phyloP scores from a whole-genome alignment of 192 early-diverging fungal genomes.

The Coemansia sp. region DNA sequence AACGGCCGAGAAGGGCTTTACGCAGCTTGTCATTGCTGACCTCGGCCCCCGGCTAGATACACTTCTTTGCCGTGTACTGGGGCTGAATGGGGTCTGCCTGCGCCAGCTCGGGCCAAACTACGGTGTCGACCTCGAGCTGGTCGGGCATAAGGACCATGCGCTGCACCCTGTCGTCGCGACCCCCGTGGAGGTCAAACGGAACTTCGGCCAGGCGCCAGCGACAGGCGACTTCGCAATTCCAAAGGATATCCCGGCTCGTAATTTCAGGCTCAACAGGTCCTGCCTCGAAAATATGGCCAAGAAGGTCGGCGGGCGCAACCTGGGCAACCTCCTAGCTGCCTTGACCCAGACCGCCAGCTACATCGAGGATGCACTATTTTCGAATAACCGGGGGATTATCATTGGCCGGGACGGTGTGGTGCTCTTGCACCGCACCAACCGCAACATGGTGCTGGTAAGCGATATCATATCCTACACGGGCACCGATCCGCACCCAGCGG shows the following conservation, averaged over 20 bases:
- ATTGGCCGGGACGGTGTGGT: background rate
- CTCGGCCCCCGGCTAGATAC: background rate
- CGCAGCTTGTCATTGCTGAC: background rate
- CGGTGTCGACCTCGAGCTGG: background rate
- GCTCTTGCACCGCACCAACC: background rate
- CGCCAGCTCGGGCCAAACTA: background rate
- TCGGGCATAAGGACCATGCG: background rate
- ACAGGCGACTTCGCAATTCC: too few species aligned
- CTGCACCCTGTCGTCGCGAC: background rate
- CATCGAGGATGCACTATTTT: background rate
- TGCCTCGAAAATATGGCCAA: background rate
- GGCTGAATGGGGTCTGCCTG: background rate
- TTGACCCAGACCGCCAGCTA: background rate
- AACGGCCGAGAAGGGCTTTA: background rate
- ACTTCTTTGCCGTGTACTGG: background rate
- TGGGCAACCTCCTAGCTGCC: background rate
- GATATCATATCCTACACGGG: background rate
- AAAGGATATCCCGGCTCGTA: background rate
- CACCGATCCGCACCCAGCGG: background rate
- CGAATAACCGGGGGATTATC: background rate
- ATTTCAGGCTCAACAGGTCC: background rate
- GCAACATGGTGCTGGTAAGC: constrained; percentile 1
- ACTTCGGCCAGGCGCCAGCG: too few species aligned
- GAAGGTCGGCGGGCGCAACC: background rate
- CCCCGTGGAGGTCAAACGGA: background rate